These are phyloP conservation scores for Hypoxylon sp. DNA, from an alignment of 2,329 filamentous ascomycete species.

Conservation along the genomic window DNA sequence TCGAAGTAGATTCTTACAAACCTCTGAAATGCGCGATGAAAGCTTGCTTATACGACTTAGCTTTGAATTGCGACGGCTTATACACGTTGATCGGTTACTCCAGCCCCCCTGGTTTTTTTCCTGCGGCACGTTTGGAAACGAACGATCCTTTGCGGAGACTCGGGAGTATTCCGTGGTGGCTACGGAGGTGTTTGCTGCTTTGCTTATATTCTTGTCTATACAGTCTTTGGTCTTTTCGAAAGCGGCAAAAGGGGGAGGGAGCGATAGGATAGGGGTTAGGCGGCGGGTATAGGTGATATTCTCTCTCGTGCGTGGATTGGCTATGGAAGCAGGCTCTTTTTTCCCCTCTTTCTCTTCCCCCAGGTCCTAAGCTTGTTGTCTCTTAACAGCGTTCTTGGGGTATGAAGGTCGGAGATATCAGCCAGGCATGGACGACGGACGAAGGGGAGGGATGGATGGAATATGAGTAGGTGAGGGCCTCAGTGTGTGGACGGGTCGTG, in stretches of 20 bases:
- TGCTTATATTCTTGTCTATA: slow-evolving; percentile 30
- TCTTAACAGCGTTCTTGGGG: not conserved
- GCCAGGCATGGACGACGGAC: not conserved
- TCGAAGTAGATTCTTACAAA: slow-evolving; percentile 19
- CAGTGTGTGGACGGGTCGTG: not conserved
- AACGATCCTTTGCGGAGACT: not conserved
- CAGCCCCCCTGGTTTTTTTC: no score
- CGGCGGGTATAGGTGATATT: slow-evolving; percentile 5
- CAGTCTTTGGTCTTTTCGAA: slow-evolving; percentile 6
- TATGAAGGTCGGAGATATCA: not conserved
- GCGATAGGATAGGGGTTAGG: not conserved
- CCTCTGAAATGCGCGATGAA: slow-evolving; percentile 5
- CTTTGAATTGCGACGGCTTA: not conserved
- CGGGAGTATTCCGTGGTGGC: no score
- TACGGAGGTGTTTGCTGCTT: not conserved
- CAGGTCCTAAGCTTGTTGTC: not conserved
- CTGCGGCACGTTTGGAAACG: slow-evolving; percentile 7
- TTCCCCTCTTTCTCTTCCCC: slow-evolving; percentile 7
- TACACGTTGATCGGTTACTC: slow-evolving; percentile 6
- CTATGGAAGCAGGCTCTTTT: not conserved
- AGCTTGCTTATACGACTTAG: slow-evolving; percentile 21
- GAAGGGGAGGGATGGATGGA: no score
- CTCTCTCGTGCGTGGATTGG: slow-evolving; percentile 4
- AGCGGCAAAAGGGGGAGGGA: slow-evolving; percentile 4
- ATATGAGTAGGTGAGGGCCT: not conserved